phyloP scores from a whole-genome alignment of 345 rosid genomes.

The Ceriops tagal region DNA sequence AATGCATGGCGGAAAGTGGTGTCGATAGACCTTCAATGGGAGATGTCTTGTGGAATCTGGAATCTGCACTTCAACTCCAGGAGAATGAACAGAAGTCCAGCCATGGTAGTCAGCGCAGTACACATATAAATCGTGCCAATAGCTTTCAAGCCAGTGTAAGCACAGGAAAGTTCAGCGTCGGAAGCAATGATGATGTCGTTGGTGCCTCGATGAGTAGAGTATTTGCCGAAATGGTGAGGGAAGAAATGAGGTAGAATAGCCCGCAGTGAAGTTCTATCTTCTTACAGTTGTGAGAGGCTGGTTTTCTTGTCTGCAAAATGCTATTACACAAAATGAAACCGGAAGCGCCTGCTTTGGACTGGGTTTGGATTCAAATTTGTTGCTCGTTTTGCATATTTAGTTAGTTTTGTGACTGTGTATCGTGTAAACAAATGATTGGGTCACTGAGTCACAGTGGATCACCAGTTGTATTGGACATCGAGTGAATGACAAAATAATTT shows the following conservation, averaged over 20 bases:
- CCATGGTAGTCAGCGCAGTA: background rate
- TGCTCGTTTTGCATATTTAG: background rate
- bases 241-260: constrained; percentile 37
- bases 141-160: constrained; percentile 25
- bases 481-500: no score
- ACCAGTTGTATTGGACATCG: no score
- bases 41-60: constrained; percentile 64
- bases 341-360: background rate
- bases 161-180: constrained; percentile 28
- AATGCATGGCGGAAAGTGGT: constrained; percentile 52
- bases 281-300: no score
- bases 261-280: no score
- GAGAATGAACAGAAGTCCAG: constrained; percentile 32
- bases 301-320: no score
- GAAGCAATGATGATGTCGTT: constrained; percentile 35
- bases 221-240: constrained; percentile 63
- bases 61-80: constrained; percentile 51
- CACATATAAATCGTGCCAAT: constrained; percentile 16
- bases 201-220: constrained; percentile 59
- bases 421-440: background rate
- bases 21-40: constrained; percentile 61
- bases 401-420: background rate
- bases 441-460: background rate
- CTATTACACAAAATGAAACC: background rate
- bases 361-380: constrained; percentile 7